Base-by-base conservation (phyloP, 2,329 filamentous ascomycete species). In the Calonectria hongkongensis region DNA sequence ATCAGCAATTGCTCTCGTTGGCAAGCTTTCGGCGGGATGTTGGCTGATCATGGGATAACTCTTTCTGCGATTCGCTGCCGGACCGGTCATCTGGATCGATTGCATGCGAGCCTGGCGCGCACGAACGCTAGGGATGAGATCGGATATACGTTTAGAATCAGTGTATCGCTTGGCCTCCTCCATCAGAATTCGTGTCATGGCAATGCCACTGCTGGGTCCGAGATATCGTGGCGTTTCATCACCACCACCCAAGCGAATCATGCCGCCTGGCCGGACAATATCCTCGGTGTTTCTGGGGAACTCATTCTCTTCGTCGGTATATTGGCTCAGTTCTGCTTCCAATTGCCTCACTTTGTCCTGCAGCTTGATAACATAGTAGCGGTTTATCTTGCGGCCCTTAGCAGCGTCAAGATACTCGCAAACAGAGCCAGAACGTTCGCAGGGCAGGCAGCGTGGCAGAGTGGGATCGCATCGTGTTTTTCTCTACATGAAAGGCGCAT, bases 401-500 rank as follows among this genome's bases (percentile, higher is more conserved):
- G 94, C 89, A 36, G 95, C 95, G 85, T 99, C 97, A 83, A 94
- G 98, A 86, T 98, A 99, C 82, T 98, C 96, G 89, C 97, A 99
- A 73, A 92, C 90, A 36, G 95, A 95, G 80, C 96, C 96, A 75
- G 95, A 96, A 78, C 96, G 92, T 85, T 98, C 95, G 86, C 97
- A 99, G 27, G 96, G 96, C 21, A 95, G 90, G 84, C 97, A 99
- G 81, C 94, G 94, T 48, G 97, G 97, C 27, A 99, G 90, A 16
- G 94, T 94, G 4, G 97, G 94, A 85, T 98, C 97, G 87, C 97
- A 99, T 88, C 95, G 90, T 45, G 96, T 98, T 88, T 99, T 99
- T 80, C 96, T 93, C 96, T 98, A 47, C 21, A 67, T 33, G 66
- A 25, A 60, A 68, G 68, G 56, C 21, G 51, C 60, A 43, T 75